A percentile compares a stretch with the other conserved stretches of the same genome.
These are phyloP conservation scores for Trametes elegans DNA, from an alignment of 768 basidiomycete species.

Conservation along the genomic window DNA sequence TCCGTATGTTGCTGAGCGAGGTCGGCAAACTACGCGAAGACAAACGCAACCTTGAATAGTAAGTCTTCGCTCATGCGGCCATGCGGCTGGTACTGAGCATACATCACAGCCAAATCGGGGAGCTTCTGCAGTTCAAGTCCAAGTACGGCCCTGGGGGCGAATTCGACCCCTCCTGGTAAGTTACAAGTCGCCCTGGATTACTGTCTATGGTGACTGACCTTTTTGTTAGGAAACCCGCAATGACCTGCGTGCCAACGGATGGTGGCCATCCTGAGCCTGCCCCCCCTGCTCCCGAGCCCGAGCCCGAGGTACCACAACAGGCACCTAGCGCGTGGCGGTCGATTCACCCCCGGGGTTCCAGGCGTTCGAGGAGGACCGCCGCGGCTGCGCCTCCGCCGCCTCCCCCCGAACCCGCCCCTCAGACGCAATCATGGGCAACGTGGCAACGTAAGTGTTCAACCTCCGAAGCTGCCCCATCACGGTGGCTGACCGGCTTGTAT, in stretches of 20 bases:
- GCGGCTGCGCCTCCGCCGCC: constrained; percentile 16
- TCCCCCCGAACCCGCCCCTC: constrained; percentile 22
- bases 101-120: constrained; percentile 67
- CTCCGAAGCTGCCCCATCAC: not conserved
- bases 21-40: constrained; percentile 83
- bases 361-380: constrained; percentile 19
- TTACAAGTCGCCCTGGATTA: not conserved
- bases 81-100: not conserved
- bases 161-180: constrained; percentile 79
- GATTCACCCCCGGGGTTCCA: constrained; percentile 13
- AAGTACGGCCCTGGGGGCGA: constrained; percentile 85
- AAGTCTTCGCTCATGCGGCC: constrained; percentile 32
- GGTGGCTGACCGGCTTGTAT: constrained; percentile 8
- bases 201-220: not conserved
- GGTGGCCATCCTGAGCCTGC: constrained; percentile 25
- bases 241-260: constrained; percentile 16
- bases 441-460: constrained; percentile 40
- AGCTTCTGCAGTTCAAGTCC: constrained; percentile 63
- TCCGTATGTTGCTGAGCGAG: constrained; percentile 78
- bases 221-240: constrained; percentile 13
- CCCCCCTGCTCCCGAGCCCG: constrained; percentile 21
- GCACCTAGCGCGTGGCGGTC: constrained; percentile 23
- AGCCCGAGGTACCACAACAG: constrained; percentile 15
- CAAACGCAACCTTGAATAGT: constrained; percentile 76
- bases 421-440: constrained; percentile 37